These are phyloP conservation scores for Periconia sp. DNA, from an alignment of 2,329 filamentous ascomycete genomes.

Conservation along the genomic window DNA sequence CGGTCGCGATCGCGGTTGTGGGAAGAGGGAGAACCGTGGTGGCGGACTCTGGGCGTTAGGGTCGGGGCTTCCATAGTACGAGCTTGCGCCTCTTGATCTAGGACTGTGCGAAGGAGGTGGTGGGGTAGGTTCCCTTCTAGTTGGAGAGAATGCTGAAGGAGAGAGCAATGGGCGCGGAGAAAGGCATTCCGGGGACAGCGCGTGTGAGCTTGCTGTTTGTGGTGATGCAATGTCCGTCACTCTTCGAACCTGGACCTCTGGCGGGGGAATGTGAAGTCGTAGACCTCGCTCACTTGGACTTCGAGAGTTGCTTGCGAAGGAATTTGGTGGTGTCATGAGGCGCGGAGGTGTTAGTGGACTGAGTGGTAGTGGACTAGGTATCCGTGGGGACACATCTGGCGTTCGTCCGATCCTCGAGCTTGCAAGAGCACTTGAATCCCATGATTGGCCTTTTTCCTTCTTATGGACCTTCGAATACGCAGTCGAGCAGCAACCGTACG, in stretches of 20 bases:
- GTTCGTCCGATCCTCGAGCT: conserved; percentile 19
- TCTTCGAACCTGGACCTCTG: conserved; percentile 7
- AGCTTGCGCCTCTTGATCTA: conserved; percentile 6
- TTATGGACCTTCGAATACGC: conserved; percentile 22
- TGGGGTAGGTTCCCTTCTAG: conserved; percentile 18
- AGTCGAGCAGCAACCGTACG: conserved; percentile 8
- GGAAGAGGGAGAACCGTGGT: conserved; percentile 13
- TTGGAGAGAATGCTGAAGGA: conserved; percentile 7
- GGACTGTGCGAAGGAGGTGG: conserved; percentile 21
- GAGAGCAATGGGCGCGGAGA: conserved; percentile 31
- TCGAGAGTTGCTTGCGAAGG: conserved; percentile 8
- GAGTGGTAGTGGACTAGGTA: conserved; percentile 23
- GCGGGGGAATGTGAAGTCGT: conserved; percentile 28
- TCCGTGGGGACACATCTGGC: conserved; percentile 26
- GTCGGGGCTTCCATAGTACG: conserved; percentile 10
- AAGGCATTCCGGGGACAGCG: conserved; percentile 30
- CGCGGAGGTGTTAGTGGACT: conserved; percentile 25
- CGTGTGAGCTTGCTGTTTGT: conserved; percentile 34
- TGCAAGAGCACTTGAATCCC: conserved; percentile 15
- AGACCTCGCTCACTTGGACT: conserved; percentile 28
- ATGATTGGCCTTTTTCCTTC: conserved; percentile 12
- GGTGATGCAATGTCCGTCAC: conserved; percentile 21
- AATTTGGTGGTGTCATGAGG: conserved; percentile 17
- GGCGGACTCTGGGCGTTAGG: conserved; percentile 10
- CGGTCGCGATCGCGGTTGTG: conserved; percentile 5